Evolutionary conservation across 2,329 filamentous ascomycete genomes (phyloP).

Genomic region (Pseudodiploospora longispora): DNA sequence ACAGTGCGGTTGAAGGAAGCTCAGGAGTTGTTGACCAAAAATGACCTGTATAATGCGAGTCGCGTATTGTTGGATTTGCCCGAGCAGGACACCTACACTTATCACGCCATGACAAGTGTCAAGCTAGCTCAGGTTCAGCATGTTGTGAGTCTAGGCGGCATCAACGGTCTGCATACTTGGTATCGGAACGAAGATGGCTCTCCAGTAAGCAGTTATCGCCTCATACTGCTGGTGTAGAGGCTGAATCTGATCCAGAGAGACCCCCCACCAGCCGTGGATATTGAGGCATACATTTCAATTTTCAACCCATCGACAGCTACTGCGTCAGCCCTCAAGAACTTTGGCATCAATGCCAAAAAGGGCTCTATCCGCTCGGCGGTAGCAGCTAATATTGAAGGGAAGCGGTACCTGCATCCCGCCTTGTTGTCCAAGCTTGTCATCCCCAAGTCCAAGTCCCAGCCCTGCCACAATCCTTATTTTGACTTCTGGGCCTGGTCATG

Average conservation of each 20-base stretch:
- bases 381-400: constrained; percentile 46
- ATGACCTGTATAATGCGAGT: constrained; percentile 39
- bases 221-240: constrained; percentile 1
- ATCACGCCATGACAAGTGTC: constrained; percentile 44
- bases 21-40: constrained; percentile 28
- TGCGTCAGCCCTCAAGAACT: constrained; percentile 52
- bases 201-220: constrained; percentile 18
- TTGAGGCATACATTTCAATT: constrained; percentile 58
- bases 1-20: constrained; percentile 28
- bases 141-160: constrained; percentile 33
- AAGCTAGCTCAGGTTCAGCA: constrained; percentile 40
- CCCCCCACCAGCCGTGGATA: constrained; percentile 48
- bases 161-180: constrained; percentile 42
- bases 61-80: constrained; percentile 36
- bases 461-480: constrained; percentile 54
- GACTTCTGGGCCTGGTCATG: constrained; percentile 61
- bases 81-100: constrained; percentile 37
- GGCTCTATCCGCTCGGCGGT: constrained; percentile 50
- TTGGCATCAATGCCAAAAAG: constrained; percentile 57
- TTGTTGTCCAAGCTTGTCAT: constrained; percentile 32
- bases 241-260: constrained; percentile 24
- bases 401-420: constrained; percentile 42
- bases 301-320: constrained; percentile 55
- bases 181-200: constrained; percentile 32
- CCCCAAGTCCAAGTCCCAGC: constrained; percentile 37